Conservation (phyloP, 257 asterid genomes). For the Nicotiana paniculata region DNA sequence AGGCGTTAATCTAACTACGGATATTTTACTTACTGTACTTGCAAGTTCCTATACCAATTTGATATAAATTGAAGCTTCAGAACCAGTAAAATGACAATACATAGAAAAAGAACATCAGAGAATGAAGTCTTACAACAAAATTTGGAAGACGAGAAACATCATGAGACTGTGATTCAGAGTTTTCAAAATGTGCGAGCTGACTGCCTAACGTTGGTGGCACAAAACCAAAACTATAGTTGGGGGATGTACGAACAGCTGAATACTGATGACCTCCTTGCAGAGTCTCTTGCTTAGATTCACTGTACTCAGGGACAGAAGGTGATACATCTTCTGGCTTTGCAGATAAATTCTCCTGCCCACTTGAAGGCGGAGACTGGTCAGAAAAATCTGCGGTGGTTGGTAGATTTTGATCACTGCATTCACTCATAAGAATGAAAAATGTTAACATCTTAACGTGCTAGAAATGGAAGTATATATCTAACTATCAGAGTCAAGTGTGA, state of each 20-base stretch:
- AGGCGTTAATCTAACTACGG: not conserved
- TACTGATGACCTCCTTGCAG: conserved; percentile 50
- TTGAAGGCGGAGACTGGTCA: conserved; percentile 39
- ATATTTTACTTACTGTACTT: not conserved
- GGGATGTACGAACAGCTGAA: conserved; percentile 42
- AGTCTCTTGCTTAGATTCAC: conserved; percentile 49
- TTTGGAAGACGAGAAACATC: conserved; percentile 64
- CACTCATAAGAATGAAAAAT: not conserved
- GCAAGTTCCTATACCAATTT: not conserved
- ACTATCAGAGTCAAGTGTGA: conserved; percentile 4
- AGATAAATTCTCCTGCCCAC: conserved; percentile 31
- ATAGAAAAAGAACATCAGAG: conserved; percentile 14
- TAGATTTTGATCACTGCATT: conserved; percentile 48
- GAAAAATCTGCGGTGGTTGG: conserved; percentile 33
- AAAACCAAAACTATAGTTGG: conserved; percentile 53
- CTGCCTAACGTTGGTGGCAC: conserved; percentile 51
- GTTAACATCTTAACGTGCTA: not conserved
- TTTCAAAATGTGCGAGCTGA: conserved; percentile 53
- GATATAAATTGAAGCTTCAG: not conserved
- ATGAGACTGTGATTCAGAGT: conserved; percentile 52
- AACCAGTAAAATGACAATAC: not conserved
- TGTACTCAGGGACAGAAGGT: conserved; percentile 38
- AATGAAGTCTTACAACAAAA: conserved; percentile 49
- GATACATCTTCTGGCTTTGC: conserved; percentile 48
- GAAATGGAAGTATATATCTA: conserved; percentile 3